These are phyloP conservation scores for Cyclotella atomus DNA, from an alignment of 108 stramenopile genomes.

Conservation along the genomic window DNA sequence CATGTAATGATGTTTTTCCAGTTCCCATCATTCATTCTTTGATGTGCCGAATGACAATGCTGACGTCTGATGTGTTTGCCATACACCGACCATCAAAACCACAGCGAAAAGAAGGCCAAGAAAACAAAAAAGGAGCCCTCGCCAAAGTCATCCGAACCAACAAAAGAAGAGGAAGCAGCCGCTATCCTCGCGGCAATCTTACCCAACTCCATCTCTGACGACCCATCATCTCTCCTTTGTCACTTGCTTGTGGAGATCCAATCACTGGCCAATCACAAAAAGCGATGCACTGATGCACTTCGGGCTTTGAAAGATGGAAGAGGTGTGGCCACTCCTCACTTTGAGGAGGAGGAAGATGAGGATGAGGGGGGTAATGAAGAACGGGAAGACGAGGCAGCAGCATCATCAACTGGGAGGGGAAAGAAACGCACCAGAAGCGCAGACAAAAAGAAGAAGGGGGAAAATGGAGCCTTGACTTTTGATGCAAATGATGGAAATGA, in stretches of 20 bases:
- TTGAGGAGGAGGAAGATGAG: constrained; percentile 1
- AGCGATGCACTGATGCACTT: constrained; percentile 31
- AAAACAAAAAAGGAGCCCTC: not conserved
- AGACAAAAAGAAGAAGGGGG: constrained; percentile 24
- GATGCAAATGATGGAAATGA: not conserved
- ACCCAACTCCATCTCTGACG: not conserved
- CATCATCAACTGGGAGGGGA: not conserved
- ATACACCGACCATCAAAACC: not conserved
- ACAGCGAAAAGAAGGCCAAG: not conserved
- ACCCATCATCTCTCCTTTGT: constrained; percentile 19
- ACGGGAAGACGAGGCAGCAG: not conserved
- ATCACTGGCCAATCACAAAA: constrained; percentile 17
- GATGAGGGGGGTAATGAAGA: not conserved
- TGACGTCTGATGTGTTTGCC: not conserved
- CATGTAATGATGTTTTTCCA: no score
- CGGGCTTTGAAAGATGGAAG: constrained; percentile 33
- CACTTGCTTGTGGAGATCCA: constrained; percentile 24
- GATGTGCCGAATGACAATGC: not conserved
- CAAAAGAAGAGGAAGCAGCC: not conserved
- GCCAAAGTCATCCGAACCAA: not conserved
- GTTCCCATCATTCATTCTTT: not conserved
- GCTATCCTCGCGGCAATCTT: not conserved
- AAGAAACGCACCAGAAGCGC: constrained; percentile 18
- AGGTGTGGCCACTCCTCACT: constrained; percentile 2
- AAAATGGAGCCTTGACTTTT: not conserved